Percentiles rank a stretch among this genome's conserved stretches.
phyloP scores from a whole-genome alignment of 768 basidiomycete genomes.

The Pisolithus orientalis region DNA sequence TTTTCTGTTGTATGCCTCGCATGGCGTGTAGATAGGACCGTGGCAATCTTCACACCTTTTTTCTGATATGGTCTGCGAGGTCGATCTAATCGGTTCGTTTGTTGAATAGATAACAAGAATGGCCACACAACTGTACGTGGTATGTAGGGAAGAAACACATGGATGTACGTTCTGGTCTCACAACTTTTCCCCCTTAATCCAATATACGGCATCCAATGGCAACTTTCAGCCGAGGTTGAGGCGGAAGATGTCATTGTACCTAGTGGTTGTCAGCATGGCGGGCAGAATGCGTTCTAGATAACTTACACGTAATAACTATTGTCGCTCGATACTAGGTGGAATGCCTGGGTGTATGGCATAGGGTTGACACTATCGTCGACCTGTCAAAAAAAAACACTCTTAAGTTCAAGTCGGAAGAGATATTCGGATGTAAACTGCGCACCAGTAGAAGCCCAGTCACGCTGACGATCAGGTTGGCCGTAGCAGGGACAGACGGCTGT shows the following conservation, averaged over 20 bases:
- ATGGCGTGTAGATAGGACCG: slow-evolving; percentile 11
- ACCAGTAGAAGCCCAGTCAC: slow-evolving; percentile 86
- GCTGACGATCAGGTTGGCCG: slow-evolving; percentile 65
- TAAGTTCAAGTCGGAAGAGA: background rate
- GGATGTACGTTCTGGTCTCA: slow-evolving; percentile 18
- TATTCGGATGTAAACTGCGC: slow-evolving; percentile 16
- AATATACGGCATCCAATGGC: background rate
- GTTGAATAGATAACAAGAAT: background rate
- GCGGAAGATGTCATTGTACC: slow-evolving; percentile 89
- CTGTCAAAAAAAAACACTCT: slow-evolving; percentile 31
- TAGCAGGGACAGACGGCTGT: slow-evolving; percentile 66
- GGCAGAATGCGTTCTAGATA: background rate
- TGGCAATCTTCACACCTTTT: background rate
- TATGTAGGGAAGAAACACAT: slow-evolving; percentile 7
- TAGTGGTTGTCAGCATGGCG: slow-evolving; percentile 22
- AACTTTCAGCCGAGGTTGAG: slow-evolving; percentile 58
- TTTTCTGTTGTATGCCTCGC: slow-evolving; percentile 14
- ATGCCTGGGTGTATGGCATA: slow-evolving; percentile 88
- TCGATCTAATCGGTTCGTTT: background rate
- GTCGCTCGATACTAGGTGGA: slow-evolving; percentile 82
- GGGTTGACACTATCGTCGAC: slow-evolving; percentile 77
- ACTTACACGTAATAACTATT: slow-evolving; percentile 80
- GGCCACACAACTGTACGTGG: background rate
- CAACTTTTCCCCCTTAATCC: slow-evolving; percentile 5
- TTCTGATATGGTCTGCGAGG: background rate